Percentiles rank a stretch among this genome's conserved stretches.
These are phyloP conservation scores for Plasmodiophora brassicae DNA, from an alignment of 208 protist genomes.

Conservation along the genomic window DNA sequence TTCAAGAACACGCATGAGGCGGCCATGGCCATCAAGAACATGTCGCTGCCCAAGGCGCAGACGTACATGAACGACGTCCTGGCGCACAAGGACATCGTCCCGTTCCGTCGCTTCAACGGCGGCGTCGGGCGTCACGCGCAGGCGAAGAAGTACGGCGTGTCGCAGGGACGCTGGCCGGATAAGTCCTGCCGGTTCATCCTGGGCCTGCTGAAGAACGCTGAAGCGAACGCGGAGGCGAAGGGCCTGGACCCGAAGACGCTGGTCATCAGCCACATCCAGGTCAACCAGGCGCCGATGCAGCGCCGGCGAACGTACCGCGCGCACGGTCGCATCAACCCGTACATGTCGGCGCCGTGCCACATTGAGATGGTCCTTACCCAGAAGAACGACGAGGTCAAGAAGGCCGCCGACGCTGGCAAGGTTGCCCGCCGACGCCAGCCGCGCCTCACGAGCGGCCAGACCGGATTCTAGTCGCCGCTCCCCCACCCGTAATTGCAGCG, in stretches of 20 bases:
- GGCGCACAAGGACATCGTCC: conserved; percentile 72
- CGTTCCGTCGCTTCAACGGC: conserved; percentile 72
- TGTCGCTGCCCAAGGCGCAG: conserved; percentile 66
- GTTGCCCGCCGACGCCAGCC: not conserved
- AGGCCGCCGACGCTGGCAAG: conserved; percentile 42
- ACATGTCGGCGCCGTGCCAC: conserved; percentile 73
- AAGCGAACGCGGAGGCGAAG: conserved; percentile 76
- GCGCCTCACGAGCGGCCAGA: conserved; percentile 38
- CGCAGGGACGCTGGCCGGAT: conserved; percentile 73
- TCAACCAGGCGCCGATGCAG: conserved; percentile 72
- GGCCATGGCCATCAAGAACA: conserved; percentile 69
- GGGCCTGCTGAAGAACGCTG: conserved; percentile 71
- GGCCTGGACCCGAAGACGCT: conserved; percentile 70
- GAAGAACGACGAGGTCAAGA: conserved; percentile 46
- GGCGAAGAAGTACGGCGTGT: conserved; percentile 55
- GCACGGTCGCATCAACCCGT: conserved; percentile 83
- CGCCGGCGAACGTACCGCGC: conserved; percentile 80
- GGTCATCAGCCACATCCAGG: conserved; percentile 72
- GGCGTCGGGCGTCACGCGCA: conserved; percentile 42
- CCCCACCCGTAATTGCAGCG: too few relatives aligned
- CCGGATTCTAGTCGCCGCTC: not conserved
- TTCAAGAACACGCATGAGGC: conserved; percentile 85
- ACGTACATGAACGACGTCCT: conserved; percentile 73
- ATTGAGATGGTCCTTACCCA: conserved; percentile 72
- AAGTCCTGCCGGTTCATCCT: conserved; percentile 73